Percentiles rank a stretch among this genome's conserved stretches.
These are phyloP conservation scores for Gossypium bickii DNA, from an alignment of 345 rosid species.

Conservation along the genomic window DNA sequence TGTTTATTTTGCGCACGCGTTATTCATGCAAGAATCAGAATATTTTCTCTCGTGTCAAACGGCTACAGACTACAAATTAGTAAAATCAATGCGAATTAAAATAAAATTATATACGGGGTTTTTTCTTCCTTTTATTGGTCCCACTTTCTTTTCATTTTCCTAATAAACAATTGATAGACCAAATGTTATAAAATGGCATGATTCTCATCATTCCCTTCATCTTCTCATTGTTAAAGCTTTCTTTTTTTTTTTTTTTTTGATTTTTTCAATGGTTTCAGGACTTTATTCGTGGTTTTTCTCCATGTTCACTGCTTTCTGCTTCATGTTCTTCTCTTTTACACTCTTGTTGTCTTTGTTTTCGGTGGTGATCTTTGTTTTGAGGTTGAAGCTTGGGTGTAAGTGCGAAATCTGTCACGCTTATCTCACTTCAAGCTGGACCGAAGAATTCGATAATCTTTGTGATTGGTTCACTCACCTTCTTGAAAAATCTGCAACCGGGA, in stretches of 20 bases:
- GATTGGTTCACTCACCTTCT: conserved; percentile 48
- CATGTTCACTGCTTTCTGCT: conserved; percentile 18
- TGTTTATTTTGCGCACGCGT: conserved; percentile 19
- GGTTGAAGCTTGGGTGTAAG: conserved; percentile 30
- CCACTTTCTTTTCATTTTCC: not conserved
- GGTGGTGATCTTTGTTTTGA: conserved; percentile 27
- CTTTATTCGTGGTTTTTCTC: conserved; percentile 16
- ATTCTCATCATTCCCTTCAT: not conserved
- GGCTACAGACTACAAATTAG: not conserved
- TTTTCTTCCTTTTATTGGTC: not conserved
- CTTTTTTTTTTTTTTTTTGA: not conserved
- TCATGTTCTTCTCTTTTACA: conserved; percentile 31
- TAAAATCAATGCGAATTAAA: not conserved
- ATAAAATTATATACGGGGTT: not conserved
- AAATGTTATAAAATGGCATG: not conserved
- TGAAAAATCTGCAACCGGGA: conserved; percentile 32
- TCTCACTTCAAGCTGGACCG: conserved; percentile 29
- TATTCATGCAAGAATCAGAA: conserved; percentile 5
- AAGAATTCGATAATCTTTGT: conserved; percentile 37
- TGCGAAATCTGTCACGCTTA: conserved; percentile 37
- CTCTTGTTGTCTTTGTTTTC: conserved; percentile 24
- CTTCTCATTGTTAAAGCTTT: not conserved
- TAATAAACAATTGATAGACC: not conserved
- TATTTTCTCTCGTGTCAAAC: not conserved
- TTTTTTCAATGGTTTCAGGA: conserved; percentile 18